Evolutionary conservation across 371 early-diverging fungal species (phyloP), one percentile per base, ranked within the genome.

Genomic region (Blastocladiella emersonii): DNA sequence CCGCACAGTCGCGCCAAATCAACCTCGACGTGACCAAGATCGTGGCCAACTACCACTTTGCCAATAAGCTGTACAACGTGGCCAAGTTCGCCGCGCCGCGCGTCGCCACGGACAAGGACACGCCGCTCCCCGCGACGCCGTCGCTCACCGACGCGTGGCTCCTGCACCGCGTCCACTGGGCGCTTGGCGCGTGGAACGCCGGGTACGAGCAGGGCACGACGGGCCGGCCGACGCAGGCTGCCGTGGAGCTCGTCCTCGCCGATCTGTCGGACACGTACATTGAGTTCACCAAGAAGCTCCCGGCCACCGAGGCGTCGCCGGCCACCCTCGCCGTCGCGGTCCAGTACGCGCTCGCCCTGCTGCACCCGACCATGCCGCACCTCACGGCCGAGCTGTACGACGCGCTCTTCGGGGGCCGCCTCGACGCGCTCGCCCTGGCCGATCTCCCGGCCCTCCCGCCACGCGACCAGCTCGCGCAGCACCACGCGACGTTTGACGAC

Each of bases 61-160:
- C 98, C 79, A 99, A 99, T 84, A 99, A 99, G 84, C 76, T 99
- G 45, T 99, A 97, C 98, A 98, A 99, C 75, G 98, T 95, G 41
- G 82, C 53, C 53, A 30, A 51, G 3, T 51, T 51, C 32, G 19
- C 12, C 15, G 12, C 13, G 13, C 13, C 32, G 30, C 30, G 10
- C 53, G 19, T 30, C 23, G 27, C 30, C 7, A 10, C 53, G 15
- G 27, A 10, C 30, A 51, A 15, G 30, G 21, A 21, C 48, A 39
- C 39, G 13, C 39, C 8, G 5, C 45, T 44, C 19, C 45, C 45
- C 45, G 19, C 45, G 10, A 7, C 39, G 39, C 5, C n/a, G 71
- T 87, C 90, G 8, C 75, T 93, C 55, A 89, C 86, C 30, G 96
- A 95, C 68, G 78, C 81, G 64, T 98, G 98, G 98, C 93, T 98